Percentiles rank a stretch among this genome's conserved stretches.
phyloP scores from a whole-genome alignment of 352 stramenopile genomes.

The Pythium dissimile region DNA sequence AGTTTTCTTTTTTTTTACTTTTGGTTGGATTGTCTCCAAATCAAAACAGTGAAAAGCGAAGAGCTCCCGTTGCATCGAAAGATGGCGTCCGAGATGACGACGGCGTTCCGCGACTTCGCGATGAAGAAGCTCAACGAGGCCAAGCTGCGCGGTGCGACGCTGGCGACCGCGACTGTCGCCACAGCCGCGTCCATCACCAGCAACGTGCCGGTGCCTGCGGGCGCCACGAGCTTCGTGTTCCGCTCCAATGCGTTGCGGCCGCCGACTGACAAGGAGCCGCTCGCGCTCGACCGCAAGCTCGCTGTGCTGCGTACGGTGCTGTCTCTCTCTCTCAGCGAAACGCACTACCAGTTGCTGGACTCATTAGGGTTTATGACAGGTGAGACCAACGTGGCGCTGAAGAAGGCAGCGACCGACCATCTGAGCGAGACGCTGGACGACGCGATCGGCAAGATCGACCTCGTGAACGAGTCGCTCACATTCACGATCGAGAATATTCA shows the following conservation, averaged over 20 bases:
- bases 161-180: slow-evolving; percentile 45
- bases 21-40: too few relatives aligned
- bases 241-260: slow-evolving; percentile 17
- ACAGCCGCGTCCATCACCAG: slow-evolving; percentile 48
- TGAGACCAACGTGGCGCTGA: slow-evolving; percentile 39
- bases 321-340: background rate
- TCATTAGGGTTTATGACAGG: slow-evolving; percentile 21
- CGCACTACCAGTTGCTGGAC: background rate
- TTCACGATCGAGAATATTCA: slow-evolving; percentile 83
- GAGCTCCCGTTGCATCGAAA: too few relatives aligned
- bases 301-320: slow-evolving; percentile 23
- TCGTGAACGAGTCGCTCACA: slow-evolving; percentile 77
- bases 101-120: slow-evolving; percentile 65
- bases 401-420: slow-evolving; percentile 28
- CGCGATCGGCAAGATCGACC: slow-evolving; percentile 66
- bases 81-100: slow-evolving; percentile 67
- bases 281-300: slow-evolving; percentile 37
- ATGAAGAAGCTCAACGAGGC: slow-evolving; percentile 75
- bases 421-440: slow-evolving; percentile 36
- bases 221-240: slow-evolving; percentile 37
- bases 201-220: slow-evolving; percentile 35
- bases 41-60: background rate
- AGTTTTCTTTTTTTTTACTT: background rate
- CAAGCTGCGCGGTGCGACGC: slow-evolving; percentile 52
- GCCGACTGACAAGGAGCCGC: slow-evolving; percentile 22